Evolutionary conservation across 495 filamentous ascomycete genomes (phyloP).

Genomic region (Penicillium diatomitis): DNA sequence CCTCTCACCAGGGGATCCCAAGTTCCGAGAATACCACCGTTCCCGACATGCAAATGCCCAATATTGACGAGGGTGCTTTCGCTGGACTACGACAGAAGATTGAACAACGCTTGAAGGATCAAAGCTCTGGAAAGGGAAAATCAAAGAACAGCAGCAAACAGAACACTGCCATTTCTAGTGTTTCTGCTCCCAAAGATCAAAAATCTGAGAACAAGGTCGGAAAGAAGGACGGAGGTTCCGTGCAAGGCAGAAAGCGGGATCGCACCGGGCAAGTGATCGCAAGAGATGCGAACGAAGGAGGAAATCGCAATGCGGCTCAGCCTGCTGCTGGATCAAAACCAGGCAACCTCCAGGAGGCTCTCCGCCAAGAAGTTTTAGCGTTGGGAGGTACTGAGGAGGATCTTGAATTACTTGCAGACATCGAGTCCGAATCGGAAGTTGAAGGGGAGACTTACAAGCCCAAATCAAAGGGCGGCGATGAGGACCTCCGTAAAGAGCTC

Average conservation of each 20-base stretch:
- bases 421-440: slow-evolving; percentile 54
- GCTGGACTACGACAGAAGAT: slow-evolving; percentile 56
- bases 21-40: slow-evolving; percentile 16
- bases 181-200: slow-evolving; percentile 19
- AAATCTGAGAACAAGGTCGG: slow-evolving; percentile 18
- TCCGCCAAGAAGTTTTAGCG: slow-evolving; percentile 64
- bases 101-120: slow-evolving; percentile 42
- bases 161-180: slow-evolving; percentile 8
- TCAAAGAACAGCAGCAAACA: slow-evolving; percentile 32
- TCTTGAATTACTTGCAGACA: slow-evolving; percentile 51
- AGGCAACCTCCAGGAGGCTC: slow-evolving; percentile 22
- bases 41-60: slow-evolving; percentile 31
- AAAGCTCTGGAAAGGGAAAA: slow-evolving; percentile 37
- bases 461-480: slow-evolving; percentile 22
- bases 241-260: slow-evolving; percentile 39
- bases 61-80: slow-evolving; percentile 52
- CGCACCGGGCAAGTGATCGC: slow-evolving; percentile 43
- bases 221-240: slow-evolving; percentile 20
- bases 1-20: slow-evolving; percentile 7
- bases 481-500: slow-evolving; percentile 33
- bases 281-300: slow-evolving; percentile 22
- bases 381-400: slow-evolving; percentile 74
- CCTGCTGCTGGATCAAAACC: slow-evolving; percentile 10
- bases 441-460: slow-evolving; percentile 27
- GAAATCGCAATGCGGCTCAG: slow-evolving; percentile 18